phyloP scores from a whole-genome alignment of 805 yeast genomes.

The Alloascoidea hylecoeti region DNA sequence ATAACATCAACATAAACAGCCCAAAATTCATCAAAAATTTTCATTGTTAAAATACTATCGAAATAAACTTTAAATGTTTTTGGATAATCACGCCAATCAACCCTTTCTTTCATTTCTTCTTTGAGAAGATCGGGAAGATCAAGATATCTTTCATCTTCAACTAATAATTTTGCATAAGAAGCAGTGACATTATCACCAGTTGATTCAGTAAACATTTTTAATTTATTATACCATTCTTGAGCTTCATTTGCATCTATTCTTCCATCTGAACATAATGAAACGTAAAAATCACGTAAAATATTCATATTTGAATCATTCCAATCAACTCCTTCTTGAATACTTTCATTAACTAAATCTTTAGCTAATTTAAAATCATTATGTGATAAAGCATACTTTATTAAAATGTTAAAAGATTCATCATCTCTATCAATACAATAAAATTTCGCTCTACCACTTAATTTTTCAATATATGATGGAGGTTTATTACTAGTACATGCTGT shows the following conservation, averaged over 20 bases:
- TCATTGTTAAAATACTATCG: conserved; percentile 25
- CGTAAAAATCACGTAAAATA: conserved; percentile 16
- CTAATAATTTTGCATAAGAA: conserved; percentile 21
- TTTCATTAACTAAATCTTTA: conserved; percentile 18
- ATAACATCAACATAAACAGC: conserved; percentile 42
- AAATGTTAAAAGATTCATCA: conserved; percentile 19
- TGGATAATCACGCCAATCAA: conserved; percentile 14
- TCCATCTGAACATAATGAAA: conserved; percentile 14
- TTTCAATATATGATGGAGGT: conserved; percentile 10
- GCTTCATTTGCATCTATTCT: conserved; percentile 13
- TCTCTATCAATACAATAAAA: conserved; percentile 19
- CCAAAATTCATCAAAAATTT: conserved; percentile 34
- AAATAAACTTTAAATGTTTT: conserved; percentile 27
- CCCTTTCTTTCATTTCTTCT: conserved; percentile 22
- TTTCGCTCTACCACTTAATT: conserved; percentile 15
- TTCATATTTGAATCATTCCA: conserved; percentile 22
- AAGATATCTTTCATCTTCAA: conserved; percentile 20
- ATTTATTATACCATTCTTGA: conserved; percentile 23
- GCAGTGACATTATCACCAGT: conserved; percentile 24
- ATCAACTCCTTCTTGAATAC: conserved; percentile 23
- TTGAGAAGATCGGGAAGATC: conserved; percentile 28
- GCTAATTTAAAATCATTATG: conserved; percentile 17
- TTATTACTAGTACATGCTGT: conserved; percentile 14
- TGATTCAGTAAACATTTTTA: conserved; percentile 23
- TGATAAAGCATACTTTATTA: conserved; percentile 20